Conservation (phyloP, 208 protist species). For the Phytomonas sp. region DNA sequence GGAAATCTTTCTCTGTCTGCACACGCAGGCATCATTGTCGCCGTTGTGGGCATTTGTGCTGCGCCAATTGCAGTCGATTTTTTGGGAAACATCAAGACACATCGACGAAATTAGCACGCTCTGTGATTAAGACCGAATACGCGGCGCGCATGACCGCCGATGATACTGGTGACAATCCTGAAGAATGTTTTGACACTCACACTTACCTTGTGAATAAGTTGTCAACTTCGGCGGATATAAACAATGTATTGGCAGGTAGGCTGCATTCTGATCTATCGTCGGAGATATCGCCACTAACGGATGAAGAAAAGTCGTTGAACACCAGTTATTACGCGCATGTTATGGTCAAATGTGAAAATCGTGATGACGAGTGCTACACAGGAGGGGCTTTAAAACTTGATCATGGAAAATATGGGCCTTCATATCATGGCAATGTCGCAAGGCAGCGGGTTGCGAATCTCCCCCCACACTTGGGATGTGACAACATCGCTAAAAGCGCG, state of each 20-base stretch:
- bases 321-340: too few species aligned
- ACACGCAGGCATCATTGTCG: constrained; percentile 57
- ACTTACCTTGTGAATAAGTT: constrained; percentile 16
- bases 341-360: constrained; percentile 8
- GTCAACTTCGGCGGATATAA: too few species aligned
- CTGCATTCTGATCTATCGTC: too few species aligned
- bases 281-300: background rate
- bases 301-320: background rate
- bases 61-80: constrained; percentile 49
- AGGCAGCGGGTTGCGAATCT: too few species aligned
- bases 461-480: too few species aligned
- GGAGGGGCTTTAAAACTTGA: too few species aligned
- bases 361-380: constrained; percentile 5
- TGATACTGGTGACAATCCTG: constrained; percentile 18
- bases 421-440: too few species aligned
- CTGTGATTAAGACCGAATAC: constrained; percentile 33
- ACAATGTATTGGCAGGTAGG: too few species aligned
- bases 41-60: constrained; percentile 58
- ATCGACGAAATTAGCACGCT: constrained; percentile 12
- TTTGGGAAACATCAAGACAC: constrained; percentile 45
- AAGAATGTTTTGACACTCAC: constrained; percentile 36
- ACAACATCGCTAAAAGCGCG: too few species aligned
- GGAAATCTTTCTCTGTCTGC: constrained; percentile 29
- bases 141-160: constrained; percentile 22
- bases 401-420: too few species aligned